Percentiles rank a stretch among this genome's conserved stretches.
Evolutionary conservation across 2,329 filamentous ascomycete genomes (phyloP).

Genomic region (Xylariaceae sp.): DNA sequence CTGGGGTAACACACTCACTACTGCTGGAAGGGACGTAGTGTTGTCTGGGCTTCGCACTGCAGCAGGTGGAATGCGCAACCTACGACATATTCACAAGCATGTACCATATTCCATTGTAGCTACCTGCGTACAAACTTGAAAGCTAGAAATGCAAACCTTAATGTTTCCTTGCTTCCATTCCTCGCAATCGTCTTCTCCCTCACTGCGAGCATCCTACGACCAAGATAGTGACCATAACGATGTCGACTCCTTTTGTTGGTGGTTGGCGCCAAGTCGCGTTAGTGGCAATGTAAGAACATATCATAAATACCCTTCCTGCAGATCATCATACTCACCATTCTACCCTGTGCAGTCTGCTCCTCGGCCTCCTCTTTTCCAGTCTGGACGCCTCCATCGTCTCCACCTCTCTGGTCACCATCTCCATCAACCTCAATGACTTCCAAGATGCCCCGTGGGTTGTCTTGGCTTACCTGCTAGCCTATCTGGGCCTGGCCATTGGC

Average conservation of each 20-base stretch:
- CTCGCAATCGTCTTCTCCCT: too few species aligned
- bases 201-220: too few species aligned
- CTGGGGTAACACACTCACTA: too few species aligned
- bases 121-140: too few species aligned
- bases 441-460: slow-evolving; percentile 52
- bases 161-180: too few species aligned
- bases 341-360: slow-evolving; percentile 38
- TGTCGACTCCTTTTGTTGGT: slow-evolving; percentile 12
- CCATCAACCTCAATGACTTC: slow-evolving; percentile 48
- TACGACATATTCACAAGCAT: too few species aligned
- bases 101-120: too few species aligned
- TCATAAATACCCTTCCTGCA: slow-evolving; percentile 7
- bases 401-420: slow-evolving; percentile 55
- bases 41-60: too few species aligned
- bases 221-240: too few species aligned
- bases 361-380: slow-evolving; percentile 53
- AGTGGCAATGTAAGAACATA: slow-evolving; percentile 33
- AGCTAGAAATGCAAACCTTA: too few species aligned
- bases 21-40: too few species aligned
- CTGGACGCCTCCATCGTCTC: slow-evolving; percentile 57
- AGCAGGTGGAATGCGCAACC: too few species aligned
- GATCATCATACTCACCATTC: slow-evolving; percentile 11
- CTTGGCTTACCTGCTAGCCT: slow-evolving; percentile 53
- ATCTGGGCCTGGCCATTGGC: slow-evolving; percentile 55
- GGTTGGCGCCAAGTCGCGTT: slow-evolving; percentile 31